A percentile compares a stretch with the other conserved stretches of the same genome.
Evolutionary conservation across 2,329 filamentous ascomycete genomes (phyloP).

Genomic region (Claviceps spartinae): DNA sequence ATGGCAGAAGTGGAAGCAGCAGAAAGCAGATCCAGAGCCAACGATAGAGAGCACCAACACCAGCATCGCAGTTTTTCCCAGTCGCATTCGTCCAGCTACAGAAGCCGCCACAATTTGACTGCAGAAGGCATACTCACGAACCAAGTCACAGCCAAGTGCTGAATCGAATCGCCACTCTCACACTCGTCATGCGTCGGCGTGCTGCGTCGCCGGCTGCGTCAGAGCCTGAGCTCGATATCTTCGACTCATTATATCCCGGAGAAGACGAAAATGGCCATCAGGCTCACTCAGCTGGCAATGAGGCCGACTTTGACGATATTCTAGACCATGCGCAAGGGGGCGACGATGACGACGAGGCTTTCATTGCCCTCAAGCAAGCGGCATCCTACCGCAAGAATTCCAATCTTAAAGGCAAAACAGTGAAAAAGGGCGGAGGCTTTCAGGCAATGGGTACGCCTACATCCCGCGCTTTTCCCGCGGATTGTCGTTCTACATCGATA

Average conservation of each 20-base stretch:
- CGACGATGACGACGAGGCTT: conserved; percentile 66
- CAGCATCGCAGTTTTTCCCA: too few species aligned
- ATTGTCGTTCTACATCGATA: neutral
- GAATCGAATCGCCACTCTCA: neutral
- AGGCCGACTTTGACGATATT: conserved; percentile 47
- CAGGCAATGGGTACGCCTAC: conserved; percentile 65
- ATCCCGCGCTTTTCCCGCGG: neutral
- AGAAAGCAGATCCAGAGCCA: neutral
- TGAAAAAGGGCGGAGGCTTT: conserved; percentile 93
- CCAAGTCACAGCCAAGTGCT: too few species aligned
- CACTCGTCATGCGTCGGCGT: conserved; percentile 49
- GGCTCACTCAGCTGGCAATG: conserved; percentile 23
- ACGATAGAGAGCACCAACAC: too few species aligned
- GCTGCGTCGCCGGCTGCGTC: conserved; percentile 70
- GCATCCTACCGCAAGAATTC: conserved; percentile 76
- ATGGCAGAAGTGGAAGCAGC: neutral
- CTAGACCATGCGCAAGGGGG: conserved; percentile 34
- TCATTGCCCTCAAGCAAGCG: conserved; percentile 78
- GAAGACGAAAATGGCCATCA: conserved; percentile 35
- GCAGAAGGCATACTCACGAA: too few species aligned
- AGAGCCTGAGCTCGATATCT: conserved; percentile 85
- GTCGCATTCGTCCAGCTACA: too few species aligned
- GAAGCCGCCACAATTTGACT: too few species aligned
- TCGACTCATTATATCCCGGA: conserved; percentile 58
- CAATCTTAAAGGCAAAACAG: conserved; percentile 69